Evolutionary conservation across 1,284 basidiomycete genomes (phyloP), one percentile per base, ranked within the genome.

Genomic region (Pascua guehoae): DNA sequence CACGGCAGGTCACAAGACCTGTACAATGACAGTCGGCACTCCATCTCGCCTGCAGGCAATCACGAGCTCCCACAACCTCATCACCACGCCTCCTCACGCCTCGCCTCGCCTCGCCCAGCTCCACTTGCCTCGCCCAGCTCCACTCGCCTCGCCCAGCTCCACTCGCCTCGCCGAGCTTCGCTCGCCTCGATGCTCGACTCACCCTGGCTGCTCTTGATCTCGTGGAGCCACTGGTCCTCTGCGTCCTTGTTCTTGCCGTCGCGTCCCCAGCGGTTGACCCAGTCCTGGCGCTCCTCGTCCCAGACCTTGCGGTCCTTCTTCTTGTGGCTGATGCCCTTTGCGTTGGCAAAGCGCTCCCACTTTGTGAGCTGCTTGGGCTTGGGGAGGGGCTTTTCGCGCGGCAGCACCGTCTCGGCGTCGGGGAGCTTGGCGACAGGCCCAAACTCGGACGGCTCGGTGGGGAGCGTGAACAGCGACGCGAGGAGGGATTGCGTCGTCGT

Each of bases 291-390:
- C 74, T 94, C 92, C 67, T 98, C 95, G 77, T 99, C 94, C 87
- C 90, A 99, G 9, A 88, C 84, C 72, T 87, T 86, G 79, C 84
- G 88, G 44, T 97, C 91, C 57, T 84, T 85, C 64, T 82, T 85
- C 71, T 81, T 86, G 68, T 93, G 85, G 66, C 85, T 84, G 69
- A 98, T 98, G 38, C 96, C 96, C 80, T 97, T 98, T 45, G 89
- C 87, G 56, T 87, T 86, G 14, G 95, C 95, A 70, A 98, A 98
- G 61, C 86, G 83, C 80, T 98, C 91, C 96, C 96, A 98, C 76
- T 97, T 98, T 14, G 95, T 98, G 49, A 84, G 84, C 5, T 89
- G 87, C 78, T 95, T 96, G 5, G 89, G 87, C 71, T 93, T 94
- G 0, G 95, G 95, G 24, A 98, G 80, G 1, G 89, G 89, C 76